Evolutionary conservation across 768 basidiomycete species (phyloP).

Genomic region (Albatrellus ellisii): DNA sequence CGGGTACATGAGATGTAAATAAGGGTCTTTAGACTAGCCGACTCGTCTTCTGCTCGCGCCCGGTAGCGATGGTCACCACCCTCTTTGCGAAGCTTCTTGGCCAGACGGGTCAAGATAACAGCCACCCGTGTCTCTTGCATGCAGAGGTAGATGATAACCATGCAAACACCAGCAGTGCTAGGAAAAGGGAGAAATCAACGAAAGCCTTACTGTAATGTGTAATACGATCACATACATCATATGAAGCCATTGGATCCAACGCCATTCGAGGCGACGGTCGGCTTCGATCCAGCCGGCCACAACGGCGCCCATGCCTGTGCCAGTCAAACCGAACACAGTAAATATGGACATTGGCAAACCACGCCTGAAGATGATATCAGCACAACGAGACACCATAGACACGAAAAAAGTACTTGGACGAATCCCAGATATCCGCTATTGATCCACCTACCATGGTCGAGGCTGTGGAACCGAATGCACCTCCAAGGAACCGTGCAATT

Average conservation of each 20-base stretch:
- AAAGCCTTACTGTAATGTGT: background rate
- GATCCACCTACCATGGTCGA: constrained; percentile 69
- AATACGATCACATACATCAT: constrained; percentile 32
- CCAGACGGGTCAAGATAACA: constrained; percentile 55
- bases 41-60: constrained; percentile 51
- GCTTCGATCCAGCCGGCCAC: constrained; percentile 56
- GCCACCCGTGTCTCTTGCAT: constrained; percentile 65
- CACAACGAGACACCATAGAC: background rate
- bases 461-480: constrained; percentile 55
- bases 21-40: constrained; percentile 36
- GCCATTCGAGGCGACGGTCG: constrained; percentile 45
- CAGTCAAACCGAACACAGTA: constrained; percentile 42
- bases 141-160: constrained; percentile 36
- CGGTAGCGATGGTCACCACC: constrained; percentile 52
- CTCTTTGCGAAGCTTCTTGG: constrained; percentile 46
- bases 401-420: constrained; percentile 32
- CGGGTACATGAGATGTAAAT: constrained; percentile 61
- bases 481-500: constrained; percentile 49
- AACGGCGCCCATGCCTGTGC: constrained; percentile 51
- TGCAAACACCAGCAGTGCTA: constrained; percentile 40
- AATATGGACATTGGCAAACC: constrained; percentile 73
- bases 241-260: constrained; percentile 80
- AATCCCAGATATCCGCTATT: constrained; percentile 54
- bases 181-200: constrained; percentile 1
- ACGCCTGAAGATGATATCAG: constrained; percentile 33